phyloP scores from a whole-genome alignment of 192 early-diverging fungal genomes.

The Podila horticola region DNA sequence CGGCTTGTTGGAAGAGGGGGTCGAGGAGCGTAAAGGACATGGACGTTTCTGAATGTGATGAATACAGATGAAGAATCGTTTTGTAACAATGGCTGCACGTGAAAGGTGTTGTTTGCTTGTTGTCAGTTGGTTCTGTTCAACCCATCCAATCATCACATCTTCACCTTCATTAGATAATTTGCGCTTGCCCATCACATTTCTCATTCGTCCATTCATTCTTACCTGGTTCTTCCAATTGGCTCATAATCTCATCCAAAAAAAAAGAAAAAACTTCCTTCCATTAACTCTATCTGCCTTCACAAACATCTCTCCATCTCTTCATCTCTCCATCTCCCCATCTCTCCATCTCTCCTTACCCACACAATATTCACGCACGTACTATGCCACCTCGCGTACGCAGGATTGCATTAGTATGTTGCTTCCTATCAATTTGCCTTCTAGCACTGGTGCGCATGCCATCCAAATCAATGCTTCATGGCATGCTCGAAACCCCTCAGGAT shows the following conservation, averaged over 20 bases:
- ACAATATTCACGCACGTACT: neutral
- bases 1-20: slow-evolving; percentile 20
- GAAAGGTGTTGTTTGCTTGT: too few relatives aligned
- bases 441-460: slow-evolving; percentile 42
- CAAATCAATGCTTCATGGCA: slow-evolving; percentile 26
- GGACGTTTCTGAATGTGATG: neutral
- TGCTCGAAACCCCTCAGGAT: slow-evolving; percentile 47
- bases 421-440: slow-evolving; percentile 42
- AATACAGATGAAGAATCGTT: too few relatives aligned
- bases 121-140: too few relatives aligned
- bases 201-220: too few relatives aligned
- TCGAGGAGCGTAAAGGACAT: slow-evolving; percentile 39
- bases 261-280: too few relatives aligned
- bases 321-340: neutral
- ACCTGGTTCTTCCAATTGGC: too few relatives aligned
- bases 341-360: neutral
- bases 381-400: slow-evolving; percentile 49
- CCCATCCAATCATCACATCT: too few relatives aligned
- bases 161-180: too few relatives aligned
- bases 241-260: too few relatives aligned
- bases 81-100: too few relatives aligned
- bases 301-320: neutral
- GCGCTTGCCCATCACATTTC: too few relatives aligned
- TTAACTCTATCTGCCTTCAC: too few relatives aligned
- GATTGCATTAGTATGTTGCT: slow-evolving; percentile 44